Evolutionary conservation across 1,139 yeast genomes (phyloP).

Genomic region (Lodderomyces jiufengensis): DNA sequence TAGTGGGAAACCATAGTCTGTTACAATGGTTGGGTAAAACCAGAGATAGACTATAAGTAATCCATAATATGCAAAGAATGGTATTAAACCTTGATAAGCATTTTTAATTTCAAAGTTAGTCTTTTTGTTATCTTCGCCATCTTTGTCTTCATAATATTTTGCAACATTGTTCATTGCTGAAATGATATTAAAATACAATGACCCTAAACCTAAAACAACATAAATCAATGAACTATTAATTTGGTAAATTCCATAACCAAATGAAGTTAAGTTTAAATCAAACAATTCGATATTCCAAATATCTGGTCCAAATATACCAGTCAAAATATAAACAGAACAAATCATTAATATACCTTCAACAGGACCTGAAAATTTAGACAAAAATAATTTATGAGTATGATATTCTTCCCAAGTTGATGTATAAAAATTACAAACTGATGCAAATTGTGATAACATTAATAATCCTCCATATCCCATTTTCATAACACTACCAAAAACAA

Average conservation of each 20-base stretch:
- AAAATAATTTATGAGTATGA: conserved; percentile 79
- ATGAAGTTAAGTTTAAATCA: conserved; percentile 31
- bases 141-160: conserved; percentile 38
- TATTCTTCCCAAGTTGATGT: conserved; percentile 95
- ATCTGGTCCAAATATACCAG: conserved; percentile 70
- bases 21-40: conserved; percentile 49
- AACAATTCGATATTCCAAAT: conserved; percentile 51
- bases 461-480: conserved; percentile 69
- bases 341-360: conserved; percentile 87
- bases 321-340: conserved; percentile 48
- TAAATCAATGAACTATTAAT: conserved; percentile 42
- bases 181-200: conserved; percentile 65
- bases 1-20: conserved; percentile 53
- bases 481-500: conserved; percentile 69
- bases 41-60: conserved; percentile 47
- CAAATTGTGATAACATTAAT: conserved; percentile 67
- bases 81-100: conserved; percentile 64
- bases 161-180: conserved; percentile 73
- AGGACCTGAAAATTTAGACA: conserved; percentile 86
- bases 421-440: conserved; percentile 77
- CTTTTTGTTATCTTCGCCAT: conserved; percentile 16
- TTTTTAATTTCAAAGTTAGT: conserved; percentile 26
- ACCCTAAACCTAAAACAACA: conserved; percentile 48
- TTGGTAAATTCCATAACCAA: conserved; percentile 25
- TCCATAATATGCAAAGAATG: conserved; percentile 65